Base-by-base conservation (phyloP, 257 asterid genomes). In the Cordia subcordata region DNA sequence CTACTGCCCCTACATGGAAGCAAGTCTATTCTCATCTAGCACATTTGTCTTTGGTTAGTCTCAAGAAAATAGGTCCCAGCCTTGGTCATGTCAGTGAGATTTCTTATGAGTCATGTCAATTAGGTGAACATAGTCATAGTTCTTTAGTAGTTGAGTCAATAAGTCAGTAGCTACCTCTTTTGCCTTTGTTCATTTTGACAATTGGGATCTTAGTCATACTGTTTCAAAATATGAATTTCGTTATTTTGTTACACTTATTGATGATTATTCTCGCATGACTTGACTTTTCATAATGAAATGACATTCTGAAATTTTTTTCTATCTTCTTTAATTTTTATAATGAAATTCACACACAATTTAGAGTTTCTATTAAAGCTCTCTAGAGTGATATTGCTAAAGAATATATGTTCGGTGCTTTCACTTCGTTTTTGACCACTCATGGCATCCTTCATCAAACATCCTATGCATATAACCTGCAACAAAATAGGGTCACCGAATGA, bases 171-270 rank as follows among this genome's bases (percentile, higher is more conserved):
- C 1, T 35, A 8, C 47, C 20, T 49, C 61, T 33, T 57, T 57
- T 57, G 49, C 10, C 10, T 35, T 57, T 4, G 61, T 57, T 37
- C 47, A 57, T 35, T 32, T 22, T 32, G 49, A 57, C n/a, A 21
- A 35, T 37, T 35, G 61, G 50, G 15, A 49, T 13, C 49, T 27
- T 14, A 13, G 61, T n/a, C 22, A 4, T 9, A 42, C n/a, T 13
- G 10, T 15, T 0, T 57, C 46, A 3, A 35, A 57, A 37, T 8
- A 11, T 35, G 61, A 49, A 8, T 39, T 32, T 37, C 49, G 23
- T 27, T 27, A 37, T 57, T 32, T 57, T 38, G 50, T 57, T 32
- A 38, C 47, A 5, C 35, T 57, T 57, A 20, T 57, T 57, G 61
- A 57, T 15, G 13, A 57, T 37, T 57, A 9, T 37, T 57, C 61